These are phyloP conservation scores for Arthrobotrys sphaeroides DNA, from an alignment of 2,329 filamentous ascomycete species.

Conservation along the genomic window DNA sequence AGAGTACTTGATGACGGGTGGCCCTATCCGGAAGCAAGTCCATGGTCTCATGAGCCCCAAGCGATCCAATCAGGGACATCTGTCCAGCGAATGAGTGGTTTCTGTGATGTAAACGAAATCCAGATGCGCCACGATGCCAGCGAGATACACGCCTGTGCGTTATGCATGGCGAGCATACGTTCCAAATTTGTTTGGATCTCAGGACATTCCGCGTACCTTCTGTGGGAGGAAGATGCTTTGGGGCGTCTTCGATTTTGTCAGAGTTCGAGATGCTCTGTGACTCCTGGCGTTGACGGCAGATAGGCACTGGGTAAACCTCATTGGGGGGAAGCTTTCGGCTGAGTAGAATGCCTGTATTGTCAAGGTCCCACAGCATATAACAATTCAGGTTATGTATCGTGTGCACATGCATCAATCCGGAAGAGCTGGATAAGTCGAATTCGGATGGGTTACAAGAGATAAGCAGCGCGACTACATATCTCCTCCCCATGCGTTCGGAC, in stretches of 20 bases:
- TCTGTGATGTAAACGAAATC: conserved; percentile 48
- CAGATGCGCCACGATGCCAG: conserved; percentile 31
- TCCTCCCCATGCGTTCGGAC: conserved; percentile 27
- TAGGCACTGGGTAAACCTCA: conserved; percentile 32
- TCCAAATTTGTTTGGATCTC: conserved; percentile 1
- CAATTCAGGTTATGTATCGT: conserved; percentile 47
- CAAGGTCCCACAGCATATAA: conserved; percentile 35
- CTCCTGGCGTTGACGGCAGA: neutral
- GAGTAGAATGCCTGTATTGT: conserved; percentile 25
- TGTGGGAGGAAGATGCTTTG: neutral
- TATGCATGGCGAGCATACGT: conserved; percentile 43
- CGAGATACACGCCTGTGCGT: conserved; percentile 21
- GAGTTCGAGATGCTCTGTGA: conserved; percentile 30
- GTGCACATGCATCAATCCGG: conserved; percentile 47
- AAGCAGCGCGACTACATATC: conserved; percentile 27
- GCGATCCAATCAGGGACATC: conserved; percentile 46
- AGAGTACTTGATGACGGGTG: conserved; percentile 19
- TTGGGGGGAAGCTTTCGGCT: conserved; percentile 28
- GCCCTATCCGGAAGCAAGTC: conserved; percentile 47
- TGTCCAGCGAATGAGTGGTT: conserved; percentile 11
- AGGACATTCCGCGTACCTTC: neutral
- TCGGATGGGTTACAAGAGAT: conserved; percentile 23
- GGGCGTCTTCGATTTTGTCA: conserved; percentile 6
- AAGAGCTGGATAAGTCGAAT: conserved; percentile 29
- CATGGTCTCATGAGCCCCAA: conserved; percentile 25